phyloP scores from a whole-genome alignment of 805 yeast species.

The Yamadazyma ubonensis region DNA sequence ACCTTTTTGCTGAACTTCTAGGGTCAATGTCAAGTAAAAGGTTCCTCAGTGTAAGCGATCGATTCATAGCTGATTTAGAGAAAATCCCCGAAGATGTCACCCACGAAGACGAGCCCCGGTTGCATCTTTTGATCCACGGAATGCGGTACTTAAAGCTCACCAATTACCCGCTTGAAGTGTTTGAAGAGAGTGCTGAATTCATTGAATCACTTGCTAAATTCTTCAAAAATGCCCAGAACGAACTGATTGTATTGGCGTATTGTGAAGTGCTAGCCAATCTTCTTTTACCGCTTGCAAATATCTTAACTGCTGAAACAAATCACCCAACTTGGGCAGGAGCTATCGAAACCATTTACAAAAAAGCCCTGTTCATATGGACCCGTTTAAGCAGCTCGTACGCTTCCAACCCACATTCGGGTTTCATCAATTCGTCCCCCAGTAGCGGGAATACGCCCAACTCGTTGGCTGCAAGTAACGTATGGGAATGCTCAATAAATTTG shows the following conservation, averaged over 20 bases:
- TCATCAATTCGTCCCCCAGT: constrained; percentile 15
- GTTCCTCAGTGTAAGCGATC: constrained; percentile 84
- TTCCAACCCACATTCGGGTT: constrained; percentile 8
- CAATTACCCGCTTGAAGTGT: constrained; percentile 81
- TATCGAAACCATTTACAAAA: constrained; percentile 57
- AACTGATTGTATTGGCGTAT: constrained; percentile 69
- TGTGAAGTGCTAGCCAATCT: constrained; percentile 79
- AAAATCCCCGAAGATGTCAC: constrained; percentile 54
- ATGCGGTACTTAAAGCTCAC: constrained; percentile 81
- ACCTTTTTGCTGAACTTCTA: constrained; percentile 78
- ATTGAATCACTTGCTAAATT: constrained; percentile 83
- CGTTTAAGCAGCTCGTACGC: constrained; percentile 25
- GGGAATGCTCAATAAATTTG: constrained; percentile 68
- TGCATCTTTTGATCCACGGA: constrained; percentile 80
- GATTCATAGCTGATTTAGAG: constrained; percentile 91
- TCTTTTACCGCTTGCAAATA: constrained; percentile 77
- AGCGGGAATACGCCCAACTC: background rate
- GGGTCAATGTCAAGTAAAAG: constrained; percentile 89
- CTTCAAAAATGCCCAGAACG: constrained; percentile 62
- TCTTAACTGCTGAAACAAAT: constrained; percentile 89
- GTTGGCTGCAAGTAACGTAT: constrained; percentile 30
- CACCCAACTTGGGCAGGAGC: constrained; percentile 95
- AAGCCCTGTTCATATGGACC: constrained; percentile 46
- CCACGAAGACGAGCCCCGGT: constrained; percentile 49
- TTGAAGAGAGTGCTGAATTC: constrained; percentile 94